Conservation (phyloP, 228 moss, liverwort and hornwort genomes). For the Sphagnum magellanicum region DNA sequence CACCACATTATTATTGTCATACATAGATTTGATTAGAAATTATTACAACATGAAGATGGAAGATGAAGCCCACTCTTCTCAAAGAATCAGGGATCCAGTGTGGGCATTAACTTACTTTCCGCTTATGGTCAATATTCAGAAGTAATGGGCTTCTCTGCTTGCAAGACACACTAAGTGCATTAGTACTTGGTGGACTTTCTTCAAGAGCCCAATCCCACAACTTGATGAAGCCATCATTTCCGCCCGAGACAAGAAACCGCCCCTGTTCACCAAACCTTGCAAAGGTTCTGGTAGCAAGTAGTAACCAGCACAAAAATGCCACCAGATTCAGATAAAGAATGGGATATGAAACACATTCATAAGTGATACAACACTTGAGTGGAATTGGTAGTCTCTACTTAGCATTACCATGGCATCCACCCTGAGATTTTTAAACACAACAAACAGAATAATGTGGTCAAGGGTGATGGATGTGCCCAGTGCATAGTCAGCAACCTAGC, state of each 20-base stretch:
- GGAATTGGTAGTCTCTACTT: no score
- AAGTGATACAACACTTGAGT: no score
- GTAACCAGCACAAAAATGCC: not conserved
- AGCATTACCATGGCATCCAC: no score
- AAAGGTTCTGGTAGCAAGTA: slow-evolving; percentile 46
- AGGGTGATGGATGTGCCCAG: no score
- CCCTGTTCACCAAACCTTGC: slow-evolving; percentile 75
- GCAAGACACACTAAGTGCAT: slow-evolving; percentile 10
- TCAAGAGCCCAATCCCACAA: slow-evolving; percentile 75
- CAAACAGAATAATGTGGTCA: no score
- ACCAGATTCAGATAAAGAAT: no score
- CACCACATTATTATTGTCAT: not conserved
- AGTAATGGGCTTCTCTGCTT: slow-evolving; percentile 31
- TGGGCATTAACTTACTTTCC: slow-evolving; percentile 38
- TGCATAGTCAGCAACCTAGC: no score
- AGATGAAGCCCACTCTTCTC: no score
- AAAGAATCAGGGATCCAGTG: not conserved
- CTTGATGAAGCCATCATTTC: slow-evolving; percentile 75
- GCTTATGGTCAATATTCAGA: slow-evolving; percentile 57
- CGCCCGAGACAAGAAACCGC: slow-evolving; percentile 69
- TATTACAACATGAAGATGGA: no score
- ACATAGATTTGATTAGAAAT: not conserved
- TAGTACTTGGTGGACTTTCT: slow-evolving; percentile 7
- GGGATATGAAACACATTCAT: no score
- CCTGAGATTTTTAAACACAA: no score